These are phyloP conservation scores for Aspergillus carlsbadensis DNA, from an alignment of 495 filamentous ascomycete genomes.

Conservation along the genomic window DNA sequence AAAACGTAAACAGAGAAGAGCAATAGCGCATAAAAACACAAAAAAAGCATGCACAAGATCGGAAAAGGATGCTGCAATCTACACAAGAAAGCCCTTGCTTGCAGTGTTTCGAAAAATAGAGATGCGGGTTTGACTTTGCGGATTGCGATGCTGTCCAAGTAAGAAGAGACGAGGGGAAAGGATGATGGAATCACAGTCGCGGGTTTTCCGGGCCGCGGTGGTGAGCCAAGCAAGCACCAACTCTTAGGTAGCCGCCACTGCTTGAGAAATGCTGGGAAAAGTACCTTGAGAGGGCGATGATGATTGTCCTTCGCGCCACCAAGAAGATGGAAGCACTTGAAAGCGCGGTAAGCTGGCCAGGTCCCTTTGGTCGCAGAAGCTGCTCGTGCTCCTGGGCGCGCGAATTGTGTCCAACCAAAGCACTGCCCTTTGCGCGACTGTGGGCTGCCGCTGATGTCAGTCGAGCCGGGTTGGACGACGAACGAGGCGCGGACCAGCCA, in stretches of 20 bases:
- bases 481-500: constrained; percentile 14
- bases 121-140: constrained; percentile 18
- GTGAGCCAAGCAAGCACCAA: constrained; percentile 11
- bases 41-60: not conserved
- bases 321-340: constrained; percentile 5
- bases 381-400: constrained; percentile 16
- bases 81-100: not conserved
- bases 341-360: constrained; percentile 32
- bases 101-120: constrained; percentile 4
- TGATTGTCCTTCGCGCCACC: not conserved
- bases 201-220: constrained; percentile 16
- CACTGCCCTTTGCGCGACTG: constrained; percentile 24
- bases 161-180: constrained; percentile 17
- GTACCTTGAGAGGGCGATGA: constrained; percentile 6
- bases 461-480: constrained; percentile 29
- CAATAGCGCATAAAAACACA: constrained; percentile 3
- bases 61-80: not conserved
- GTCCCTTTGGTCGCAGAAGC: constrained; percentile 9
- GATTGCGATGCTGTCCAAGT: constrained; percentile 16
- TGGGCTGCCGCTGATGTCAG: constrained; percentile 37
- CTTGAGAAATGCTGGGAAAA: constrained; percentile 5
- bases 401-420: constrained; percentile 32
- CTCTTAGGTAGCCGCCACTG: not conserved
- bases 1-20: constrained; percentile 14
- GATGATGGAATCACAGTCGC: constrained; percentile 18